Base-by-base conservation (phyloP, 2,329 filamentous ascomycete species). In the Hysterium pulicare region DNA sequence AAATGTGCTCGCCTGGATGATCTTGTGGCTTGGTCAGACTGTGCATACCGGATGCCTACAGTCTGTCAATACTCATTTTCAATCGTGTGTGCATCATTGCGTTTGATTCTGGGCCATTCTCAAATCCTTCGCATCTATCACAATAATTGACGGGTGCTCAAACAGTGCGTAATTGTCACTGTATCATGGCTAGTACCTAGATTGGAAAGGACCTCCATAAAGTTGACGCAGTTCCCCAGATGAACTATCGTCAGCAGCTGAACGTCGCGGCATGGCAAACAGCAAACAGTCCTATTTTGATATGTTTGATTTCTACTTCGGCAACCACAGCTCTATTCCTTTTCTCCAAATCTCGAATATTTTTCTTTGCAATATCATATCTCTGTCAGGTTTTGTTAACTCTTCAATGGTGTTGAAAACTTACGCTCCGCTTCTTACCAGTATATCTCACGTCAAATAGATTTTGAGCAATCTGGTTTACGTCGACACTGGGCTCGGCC, bases 391-490 rank as follows among this genome's bases (percentile, higher is more conserved):
- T 28, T 28, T 8, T 28, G 7, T 28, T 28, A 8, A 28, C 8
- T 28, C 13, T 13, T 7, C 24, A 28, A 7, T 8, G 8, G 24
- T 28, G 24, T 8, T 28, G 7, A 8, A 7, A 28, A 8, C 24
- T 7, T 8, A 28, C 24, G 13, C 24, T 48, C 48, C 24, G 43
- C 33, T 40, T 41, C 37, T 33, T 40, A 48, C 32, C 49, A 28
- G 15, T 15, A 9, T 16, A 7, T 33, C 32, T 33, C n/a, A 26
- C 13, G 13, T 22, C 13, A 28, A 26, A 38, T 5, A 22, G n/a
- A 11, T 8, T 24, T 13, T 16, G 15, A 8, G 24, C 32, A 33
- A 15, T 16, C 16, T 33, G 7, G 17, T 33, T n/a, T n/a, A n/a
- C n/a, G n/a, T n/a, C n/a, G n/a, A n/a, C n/a, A n/a, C n/a, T n/a